Base-by-base conservation (phyloP, 2,329 filamentous ascomycete genomes). In the Colletotrichum incanum region DNA sequence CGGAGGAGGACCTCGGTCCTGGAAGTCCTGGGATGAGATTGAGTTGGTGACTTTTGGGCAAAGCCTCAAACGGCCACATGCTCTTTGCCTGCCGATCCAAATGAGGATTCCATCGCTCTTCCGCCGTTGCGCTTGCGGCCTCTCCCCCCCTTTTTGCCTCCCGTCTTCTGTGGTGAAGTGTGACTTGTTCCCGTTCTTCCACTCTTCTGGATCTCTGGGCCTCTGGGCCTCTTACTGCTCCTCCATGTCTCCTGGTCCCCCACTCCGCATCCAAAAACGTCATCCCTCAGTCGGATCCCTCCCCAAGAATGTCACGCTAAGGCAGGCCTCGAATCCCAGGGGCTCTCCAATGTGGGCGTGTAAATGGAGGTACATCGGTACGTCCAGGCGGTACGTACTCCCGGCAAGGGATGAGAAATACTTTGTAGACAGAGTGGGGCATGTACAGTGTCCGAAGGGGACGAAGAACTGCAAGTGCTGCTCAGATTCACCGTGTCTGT, bases 1-100 rank as follows among this genome's bases (percentile, higher is more conserved):
- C 18, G 41, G 26, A 62, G 31, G n/a, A 16, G 41, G 41, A 43
- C 45, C 47, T 26, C n/a, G 45, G 43, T 49, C 59, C 43, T 49
- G 59, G 23, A 14, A 31, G 59, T 49, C 43, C 23, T 43, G 11
- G 12, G 43, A 49, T 49, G 34, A 63, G 31, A 63, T 67, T 41
- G 28, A 41, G 41, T 28, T 26, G 47, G 23, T n/a, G n/a, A 11
- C 56, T 39, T 39, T 41, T 23, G 49, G 34, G 41, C 56, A 45
- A 45, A 64, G 66, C 50, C 59, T 55, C 68, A 62, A 71, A 67
- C 31, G 64, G 20, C 41, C 56, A 56, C 65, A 56, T 69, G 52
- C 43, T 39, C 54, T 18, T 14, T 65, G 65, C 28, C 61, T 34
- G 69, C 45, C 65, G 69, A 72, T 72, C 69, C 45, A 69, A 64